phyloP scores from a whole-genome alignment of 2,329 filamentous ascomycete genomes.

The Leptographium galeiforme region DNA sequence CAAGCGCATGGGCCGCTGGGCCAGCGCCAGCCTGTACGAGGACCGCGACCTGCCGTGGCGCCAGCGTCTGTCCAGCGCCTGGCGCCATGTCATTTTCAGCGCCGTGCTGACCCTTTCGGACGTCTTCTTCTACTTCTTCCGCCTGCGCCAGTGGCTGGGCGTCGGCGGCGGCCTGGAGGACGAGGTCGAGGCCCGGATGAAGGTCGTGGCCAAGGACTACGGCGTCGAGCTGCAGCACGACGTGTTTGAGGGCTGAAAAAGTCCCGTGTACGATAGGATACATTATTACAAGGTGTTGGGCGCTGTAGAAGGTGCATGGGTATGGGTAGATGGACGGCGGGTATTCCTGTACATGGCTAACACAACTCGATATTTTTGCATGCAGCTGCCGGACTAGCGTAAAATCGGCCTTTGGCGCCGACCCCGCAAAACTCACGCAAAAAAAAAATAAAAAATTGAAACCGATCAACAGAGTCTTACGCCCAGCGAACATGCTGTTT shows the following conservation, averaged over 20 bases:
- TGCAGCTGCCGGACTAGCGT: too few species aligned
- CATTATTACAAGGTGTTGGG: too few species aligned
- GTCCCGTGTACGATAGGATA: too few species aligned
- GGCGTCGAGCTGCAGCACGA: constrained; percentile 82
- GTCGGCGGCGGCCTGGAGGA: constrained; percentile 83
- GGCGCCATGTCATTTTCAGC: constrained; percentile 71
- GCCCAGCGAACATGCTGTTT: not conserved
- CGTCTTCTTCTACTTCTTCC: constrained; percentile 69
- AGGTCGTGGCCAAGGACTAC: constrained; percentile 75
- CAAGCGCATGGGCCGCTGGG: constrained; percentile 90
- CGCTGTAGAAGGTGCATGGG: not conserved
- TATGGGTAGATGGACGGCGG: not conserved
- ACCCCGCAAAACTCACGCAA: not conserved
- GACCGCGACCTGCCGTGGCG: constrained; percentile 48
- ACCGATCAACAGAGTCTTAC: not conserved
- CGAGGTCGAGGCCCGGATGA: constrained; percentile 80
- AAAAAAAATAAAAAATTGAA: not conserved
- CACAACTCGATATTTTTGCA: too few species aligned
- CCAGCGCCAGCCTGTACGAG: constrained; percentile 68
- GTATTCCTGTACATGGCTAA: not conserved
- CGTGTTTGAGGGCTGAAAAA: constrained; percentile 64
- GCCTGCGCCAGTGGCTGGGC: constrained; percentile 63
- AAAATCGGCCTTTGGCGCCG: not conserved
- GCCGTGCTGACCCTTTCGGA: constrained; percentile 64
- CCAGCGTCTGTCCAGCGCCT: constrained; percentile 55